Base-by-base conservation (phyloP, 305 asterid genomes). In the Fraxinus sp. region DNA sequence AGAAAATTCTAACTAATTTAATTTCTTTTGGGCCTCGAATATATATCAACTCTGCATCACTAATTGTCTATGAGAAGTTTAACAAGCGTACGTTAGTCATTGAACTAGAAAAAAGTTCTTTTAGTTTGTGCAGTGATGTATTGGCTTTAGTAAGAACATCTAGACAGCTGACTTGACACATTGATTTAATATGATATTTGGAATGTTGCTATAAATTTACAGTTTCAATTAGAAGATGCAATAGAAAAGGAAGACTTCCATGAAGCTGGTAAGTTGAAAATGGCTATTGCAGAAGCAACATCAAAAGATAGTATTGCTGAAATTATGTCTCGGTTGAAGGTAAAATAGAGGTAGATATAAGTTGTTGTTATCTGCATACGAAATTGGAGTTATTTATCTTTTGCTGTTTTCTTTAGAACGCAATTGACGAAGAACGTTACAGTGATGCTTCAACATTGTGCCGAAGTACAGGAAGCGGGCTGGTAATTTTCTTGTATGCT, bases 161-260 rank as follows among this genome's bases (percentile, higher is more conserved):
- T 75, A 22, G 32, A 52, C 71, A 32, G 39, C 36, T 37, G 33
- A 66, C 62, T 10, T 66, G n/a, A 18, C 37, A 79, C 39, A 66
- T n/a, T 79, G 79, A 41, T 81, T 22, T 81, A 78, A 66, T 71
- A 30, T 55, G 41, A 68, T 55, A 62, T 73, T n/a, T 37, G 75
- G 72, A 84, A 11, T 74, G 80, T 77, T 84, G 28, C 79, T 85
- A 73, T 80, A 80, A 80, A 77, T 79, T 80, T 85, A 59, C 90
- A 96, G 99, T 96, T 96, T 85, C 97, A 96, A 86, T 89, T 96
- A 79, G 99, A 96, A 87, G 99, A 94, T 55, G 98, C 97, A 64
- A 87, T 96, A 84, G 98, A 93, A 88, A 91, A 88, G 83, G 99
- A 96, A 88, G 97, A 96, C 85, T 96, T 94, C 76, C 86, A 83